Conservation (phyloP, 1,284 basidiomycete genomes). For the Trichosporon inkin region DNA sequence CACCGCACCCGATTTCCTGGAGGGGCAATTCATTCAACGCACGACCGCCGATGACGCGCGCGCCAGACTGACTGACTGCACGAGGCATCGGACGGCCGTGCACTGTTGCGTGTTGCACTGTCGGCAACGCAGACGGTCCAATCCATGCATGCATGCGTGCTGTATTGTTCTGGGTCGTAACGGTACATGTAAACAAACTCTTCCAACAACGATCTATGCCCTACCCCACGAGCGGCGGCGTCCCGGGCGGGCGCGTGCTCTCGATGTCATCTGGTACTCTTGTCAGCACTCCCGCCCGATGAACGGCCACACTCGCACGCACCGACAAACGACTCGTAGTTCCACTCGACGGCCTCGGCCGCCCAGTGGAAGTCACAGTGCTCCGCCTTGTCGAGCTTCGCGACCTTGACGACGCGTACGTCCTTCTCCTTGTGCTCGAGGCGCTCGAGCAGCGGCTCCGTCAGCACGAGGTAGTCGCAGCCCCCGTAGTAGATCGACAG, state of each 20-base stretch:
- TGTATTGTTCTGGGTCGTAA: no score
- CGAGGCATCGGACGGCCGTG: no score
- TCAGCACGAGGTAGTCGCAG: slow-evolving; percentile 54
- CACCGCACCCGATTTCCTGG: not conserved
- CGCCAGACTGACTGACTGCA: not conserved
- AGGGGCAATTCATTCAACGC: not conserved
- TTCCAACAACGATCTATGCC: not conserved
- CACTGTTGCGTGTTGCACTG: no score
- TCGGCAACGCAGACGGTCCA: no score
- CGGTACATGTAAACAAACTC: not conserved
- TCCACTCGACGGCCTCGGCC: slow-evolving; percentile 61
- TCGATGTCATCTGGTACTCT: slow-evolving; percentile 46
- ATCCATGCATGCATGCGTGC: no score
- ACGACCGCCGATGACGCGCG: not conserved
- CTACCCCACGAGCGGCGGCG: slow-evolving; percentile 13
- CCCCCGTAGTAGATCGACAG: slow-evolving; percentile 58
- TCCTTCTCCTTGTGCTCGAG: slow-evolving; percentile 53
- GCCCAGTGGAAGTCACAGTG: slow-evolving; percentile 56
- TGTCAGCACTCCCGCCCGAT: slow-evolving; percentile 1
- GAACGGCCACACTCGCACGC: slow-evolving; percentile 17
- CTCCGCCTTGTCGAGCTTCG: slow-evolving; percentile 55
- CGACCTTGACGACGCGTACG: slow-evolving; percentile 56
- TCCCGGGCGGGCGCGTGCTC: slow-evolving; percentile 26
- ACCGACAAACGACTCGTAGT: slow-evolving; percentile 52
- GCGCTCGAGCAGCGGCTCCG: slow-evolving; percentile 55